Conservation (phyloP, 2,329 filamentous ascomycete genomes). For the Didymosphaeria variabile region DNA sequence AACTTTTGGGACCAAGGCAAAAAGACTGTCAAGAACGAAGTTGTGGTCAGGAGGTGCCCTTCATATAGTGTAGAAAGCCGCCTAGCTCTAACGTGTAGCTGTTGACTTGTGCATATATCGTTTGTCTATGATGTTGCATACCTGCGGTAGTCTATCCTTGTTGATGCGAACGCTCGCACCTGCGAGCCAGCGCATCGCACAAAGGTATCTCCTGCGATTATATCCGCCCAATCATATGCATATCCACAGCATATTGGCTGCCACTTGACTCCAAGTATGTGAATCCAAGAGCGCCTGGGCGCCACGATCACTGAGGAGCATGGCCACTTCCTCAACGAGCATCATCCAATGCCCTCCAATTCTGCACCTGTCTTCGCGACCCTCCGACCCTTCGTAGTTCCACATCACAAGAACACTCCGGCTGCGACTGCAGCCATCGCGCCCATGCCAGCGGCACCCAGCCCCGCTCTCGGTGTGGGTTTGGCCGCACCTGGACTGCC, state of each 20-base stretch:
- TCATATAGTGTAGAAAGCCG: not conserved
- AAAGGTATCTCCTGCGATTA: not conserved
- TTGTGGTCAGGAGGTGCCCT: no score
- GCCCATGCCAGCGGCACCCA: constrained; percentile 33
- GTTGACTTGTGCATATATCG: not conserved
- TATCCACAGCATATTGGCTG: not conserved
- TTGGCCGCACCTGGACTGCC: constrained; percentile 31
- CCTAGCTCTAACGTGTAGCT: not conserved
- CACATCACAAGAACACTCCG: constrained; percentile 35
- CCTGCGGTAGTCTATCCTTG: no score
- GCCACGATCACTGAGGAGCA: not conserved
- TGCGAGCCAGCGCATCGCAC: not conserved
- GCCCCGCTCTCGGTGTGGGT: constrained; percentile 30
- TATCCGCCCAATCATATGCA: not conserved
- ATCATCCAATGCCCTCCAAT: not conserved
- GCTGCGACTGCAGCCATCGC: constrained; percentile 40
- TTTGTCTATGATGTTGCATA: not conserved
- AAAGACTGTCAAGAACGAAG: no score
- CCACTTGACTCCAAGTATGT: not conserved
- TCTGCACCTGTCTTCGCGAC: not conserved
- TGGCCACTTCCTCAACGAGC: not conserved
- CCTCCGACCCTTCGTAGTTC: no score
- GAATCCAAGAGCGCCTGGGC: not conserved
- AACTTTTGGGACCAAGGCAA: no score
- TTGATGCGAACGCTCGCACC: not conserved